Base-by-base conservation (phyloP, 2,329 filamentous ascomycete genomes). In the Ambrosiella cleistominuta region DNA sequence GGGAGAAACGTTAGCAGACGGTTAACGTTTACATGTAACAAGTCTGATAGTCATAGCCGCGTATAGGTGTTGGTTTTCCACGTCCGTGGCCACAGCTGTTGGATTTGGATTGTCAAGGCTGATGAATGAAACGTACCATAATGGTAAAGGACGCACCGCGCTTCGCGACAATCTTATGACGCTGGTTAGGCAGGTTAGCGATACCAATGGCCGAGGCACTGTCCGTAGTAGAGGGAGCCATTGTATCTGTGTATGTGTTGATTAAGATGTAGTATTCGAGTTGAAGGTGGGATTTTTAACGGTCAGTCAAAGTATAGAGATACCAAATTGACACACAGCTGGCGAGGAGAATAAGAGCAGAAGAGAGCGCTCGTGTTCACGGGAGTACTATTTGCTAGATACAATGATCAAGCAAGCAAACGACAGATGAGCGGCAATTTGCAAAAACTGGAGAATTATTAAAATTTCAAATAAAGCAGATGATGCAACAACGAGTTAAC, bases 131-230 rank as follows among this genome's bases (percentile, higher is more conserved):
- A 62, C 77, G 63, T 77, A 96, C 93, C 93, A 98, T 98, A 69
- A 98, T 96, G 64, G 93, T 98, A 75, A 98, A 98, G 69, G 90
- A 87, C 68, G 93, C 94, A 75, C 93, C 93, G 75, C 94, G 85
- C 74, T 85, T 82, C 63, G 78, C 79, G 68, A 85, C 82, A 69
- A 85, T 85, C 75, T 85, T 85, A 75, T 85, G 82, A 68, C 82
- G 77, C 76, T 85, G 82, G 74, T 85, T 85, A 66, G 81, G 81
- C 68, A 84, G 73, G 72, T 85, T 85, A 74, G 82, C 81, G 75
- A 85, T 85, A 72, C 82, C 82, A 79, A 85, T 83, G 66, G 79
- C 79, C 67, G 78, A 81, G 66, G 79, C 78, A 71, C 75, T 81
- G 70, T 81, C 78, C 64, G 75, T 70, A 64, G 75, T 68, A 66